Base-by-base conservation (phyloP, 2,329 filamentous ascomycete species). In the Tothia fuscella region DNA sequence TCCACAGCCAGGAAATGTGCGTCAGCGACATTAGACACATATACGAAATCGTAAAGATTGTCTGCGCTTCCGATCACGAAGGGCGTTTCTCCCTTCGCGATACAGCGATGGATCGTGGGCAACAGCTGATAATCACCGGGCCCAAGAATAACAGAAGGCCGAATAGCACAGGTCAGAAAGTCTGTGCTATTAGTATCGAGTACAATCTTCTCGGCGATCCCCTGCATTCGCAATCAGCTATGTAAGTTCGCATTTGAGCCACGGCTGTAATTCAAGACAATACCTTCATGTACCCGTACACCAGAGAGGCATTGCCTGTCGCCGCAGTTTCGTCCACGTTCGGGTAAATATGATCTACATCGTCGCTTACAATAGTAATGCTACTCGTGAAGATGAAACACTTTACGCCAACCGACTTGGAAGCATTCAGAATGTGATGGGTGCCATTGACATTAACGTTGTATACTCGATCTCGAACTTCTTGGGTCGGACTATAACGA, bases 391-490 rank as follows among this genome's bases (percentile, higher is more conserved):
- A 94, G 35, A 96, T 84, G 49, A 96, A 77, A 1, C 75, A 83
- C 62, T 79, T 84, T 53, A 89, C 86, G 47, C 74, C 79, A 28
- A 62, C 72, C 50, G 74, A 67, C 55, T 74, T 72, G 51, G 82
- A 82, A 13, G 83, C 84, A 26, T 80, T 75, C 42, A 96, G 67
- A 37, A 95, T 73, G 49, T 81, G 78, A 49, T 70, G 70, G 12
- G 91, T 95, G 39, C 89, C 89, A 39, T 86, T 80, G 40, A 94
- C 80, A 59, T 96, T 98, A 56, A 96, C 82, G 58, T 78, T 80
- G 53, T 76, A 75, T 58, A 91, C 81, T 26, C 84, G 63, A 14
- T 73, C 70, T 68, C 54, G 54, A 59, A 62, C 58, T 36, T 51
- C 50, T 2, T 54, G 50, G 26, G 54, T 54, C 41, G 51, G 58